phyloP scores from a whole-genome alignment of 1,284 basidiomycete species.

The Rhizoctonia solani region DNA sequence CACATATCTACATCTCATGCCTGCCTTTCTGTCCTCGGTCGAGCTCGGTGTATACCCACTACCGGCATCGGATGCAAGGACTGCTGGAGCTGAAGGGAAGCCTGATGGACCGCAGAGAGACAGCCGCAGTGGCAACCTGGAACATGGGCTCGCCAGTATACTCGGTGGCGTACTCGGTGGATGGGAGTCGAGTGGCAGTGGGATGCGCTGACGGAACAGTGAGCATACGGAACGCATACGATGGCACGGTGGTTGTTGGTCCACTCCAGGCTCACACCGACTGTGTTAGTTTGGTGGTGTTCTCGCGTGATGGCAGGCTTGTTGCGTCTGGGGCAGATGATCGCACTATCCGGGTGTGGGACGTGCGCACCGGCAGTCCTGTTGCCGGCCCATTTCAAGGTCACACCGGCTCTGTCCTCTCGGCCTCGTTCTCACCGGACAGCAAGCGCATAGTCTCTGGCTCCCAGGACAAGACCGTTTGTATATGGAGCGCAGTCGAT shows the following conservation, averaged over 20 bases:
- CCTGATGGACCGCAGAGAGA: not conserved
- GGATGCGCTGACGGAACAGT: conserved; percentile 25
- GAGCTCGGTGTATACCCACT: not conserved
- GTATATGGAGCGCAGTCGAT: no score
- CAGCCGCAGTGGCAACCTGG: not conserved
- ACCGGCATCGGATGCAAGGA: not conserved
- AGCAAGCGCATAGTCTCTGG: conserved; percentile 6
- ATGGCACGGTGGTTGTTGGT: conserved; percentile 10
- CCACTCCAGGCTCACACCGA: conserved; percentile 12
- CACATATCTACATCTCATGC: conserved; percentile 6
- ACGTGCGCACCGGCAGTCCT: no score
- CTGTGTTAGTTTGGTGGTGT: conserved; percentile 12
- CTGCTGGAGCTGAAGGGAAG: not conserved
- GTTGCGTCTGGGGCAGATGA: no score
- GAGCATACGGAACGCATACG: conserved; percentile 47
- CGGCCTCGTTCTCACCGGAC: not conserved
- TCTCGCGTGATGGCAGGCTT: conserved; percentile 33
- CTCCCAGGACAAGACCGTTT: not conserved
- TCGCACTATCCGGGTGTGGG: no score
- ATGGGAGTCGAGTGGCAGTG: conserved; percentile 1
- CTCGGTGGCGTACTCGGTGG: conserved; percentile 19
- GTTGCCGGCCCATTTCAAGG: no score
- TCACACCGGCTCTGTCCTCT: not conserved
- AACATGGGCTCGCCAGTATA: not conserved
- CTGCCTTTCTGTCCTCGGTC: not conserved